phyloP scores from a whole-genome alignment of 1,284 basidiomycete genomes.

The Cryptococcus amylolentus region DNA sequence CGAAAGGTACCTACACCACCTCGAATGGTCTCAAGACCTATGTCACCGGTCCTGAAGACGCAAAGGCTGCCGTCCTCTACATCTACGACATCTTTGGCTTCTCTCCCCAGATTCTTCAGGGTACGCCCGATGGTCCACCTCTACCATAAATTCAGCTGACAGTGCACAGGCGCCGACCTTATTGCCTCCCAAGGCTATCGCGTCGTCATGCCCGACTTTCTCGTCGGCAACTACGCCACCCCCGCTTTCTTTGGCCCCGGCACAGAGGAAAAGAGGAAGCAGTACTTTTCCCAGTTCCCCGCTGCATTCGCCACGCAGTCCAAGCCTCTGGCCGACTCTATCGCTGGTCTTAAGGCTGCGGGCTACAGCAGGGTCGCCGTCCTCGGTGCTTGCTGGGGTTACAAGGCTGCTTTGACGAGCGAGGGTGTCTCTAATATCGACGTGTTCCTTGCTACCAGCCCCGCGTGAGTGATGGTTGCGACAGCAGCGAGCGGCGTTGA shows the following conservation, averaged over 20 bases:
- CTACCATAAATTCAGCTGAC: background rate
- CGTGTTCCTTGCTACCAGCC: slow-evolving; percentile 39
- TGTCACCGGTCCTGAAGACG: slow-evolving; percentile 34
- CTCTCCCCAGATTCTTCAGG: slow-evolving; percentile 52
- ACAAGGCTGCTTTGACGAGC: slow-evolving; percentile 32
- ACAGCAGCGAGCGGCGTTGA: too few species aligned
- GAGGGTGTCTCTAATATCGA: slow-evolving; percentile 24
- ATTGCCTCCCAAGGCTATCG: slow-evolving; percentile 46
- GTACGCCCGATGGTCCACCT: slow-evolving; percentile 21
- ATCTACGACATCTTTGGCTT: slow-evolving; percentile 51
- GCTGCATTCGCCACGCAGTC: slow-evolving; percentile 34
- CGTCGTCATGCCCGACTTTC: slow-evolving; percentile 53
- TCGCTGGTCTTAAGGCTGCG: slow-evolving; percentile 37
- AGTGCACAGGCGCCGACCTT: slow-evolving; percentile 43
- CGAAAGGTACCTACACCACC: slow-evolving; percentile 48
- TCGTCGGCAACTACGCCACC: slow-evolving; percentile 46
- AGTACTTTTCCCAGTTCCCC: slow-evolving; percentile 41
- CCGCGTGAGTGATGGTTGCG: slow-evolving; percentile 32
- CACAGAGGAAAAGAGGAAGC: slow-evolving; percentile 24
- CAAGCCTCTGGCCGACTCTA: slow-evolving; percentile 34
- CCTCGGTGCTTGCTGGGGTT: slow-evolving; percentile 51
- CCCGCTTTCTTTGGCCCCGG: slow-evolving; percentile 39
- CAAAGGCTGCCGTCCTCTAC: slow-evolving; percentile 38
- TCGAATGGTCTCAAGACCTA: slow-evolving; percentile 49
- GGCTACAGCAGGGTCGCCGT: slow-evolving; percentile 43